Conservation (phyloP, 2,329 filamentous ascomycete species). For the Colletotrichum scovillei region DNA sequence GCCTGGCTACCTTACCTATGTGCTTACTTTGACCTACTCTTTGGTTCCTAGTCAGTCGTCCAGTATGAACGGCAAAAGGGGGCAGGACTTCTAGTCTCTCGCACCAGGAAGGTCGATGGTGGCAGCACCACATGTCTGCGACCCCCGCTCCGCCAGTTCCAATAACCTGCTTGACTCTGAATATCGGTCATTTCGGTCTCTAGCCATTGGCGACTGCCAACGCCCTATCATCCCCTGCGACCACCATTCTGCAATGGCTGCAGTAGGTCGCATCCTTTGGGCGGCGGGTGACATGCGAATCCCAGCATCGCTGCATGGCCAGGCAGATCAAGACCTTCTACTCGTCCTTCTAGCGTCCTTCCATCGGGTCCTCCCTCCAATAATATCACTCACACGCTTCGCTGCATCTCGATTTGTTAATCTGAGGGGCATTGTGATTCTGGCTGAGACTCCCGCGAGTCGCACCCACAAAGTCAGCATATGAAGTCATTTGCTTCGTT, state of each 20-base stretch:
- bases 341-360: conserved; percentile 28
- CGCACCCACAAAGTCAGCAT: conserved; percentile 4
- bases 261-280: not conserved
- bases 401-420: conserved; percentile 16
- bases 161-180: not conserved
- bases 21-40: not conserved
- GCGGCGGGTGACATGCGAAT: conserved; percentile 15
- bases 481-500: conserved; percentile 11
- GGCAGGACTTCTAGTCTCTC: not conserved
- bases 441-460: conserved; percentile 24
- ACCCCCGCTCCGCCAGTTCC: not conserved
- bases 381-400: not conserved
- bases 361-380: conserved; percentile 4
- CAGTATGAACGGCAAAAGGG: not conserved
- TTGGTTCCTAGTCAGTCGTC: no score
- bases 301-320: not conserved
- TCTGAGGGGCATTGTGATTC: conserved; percentile 1
- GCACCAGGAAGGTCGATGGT: not conserved
- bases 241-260: not conserved
- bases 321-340: conserved; percentile 14
- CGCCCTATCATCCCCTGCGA: not conserved
- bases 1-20: not conserved
- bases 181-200: not conserved
- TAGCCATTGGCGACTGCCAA: not conserved
- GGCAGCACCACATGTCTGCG: not conserved